Percentiles rank a stretch among this genome's conserved stretches.
Evolutionary conservation across 2,329 filamentous ascomycete genomes (phyloP).

Genomic region (Colletotrichum filicis): DNA sequence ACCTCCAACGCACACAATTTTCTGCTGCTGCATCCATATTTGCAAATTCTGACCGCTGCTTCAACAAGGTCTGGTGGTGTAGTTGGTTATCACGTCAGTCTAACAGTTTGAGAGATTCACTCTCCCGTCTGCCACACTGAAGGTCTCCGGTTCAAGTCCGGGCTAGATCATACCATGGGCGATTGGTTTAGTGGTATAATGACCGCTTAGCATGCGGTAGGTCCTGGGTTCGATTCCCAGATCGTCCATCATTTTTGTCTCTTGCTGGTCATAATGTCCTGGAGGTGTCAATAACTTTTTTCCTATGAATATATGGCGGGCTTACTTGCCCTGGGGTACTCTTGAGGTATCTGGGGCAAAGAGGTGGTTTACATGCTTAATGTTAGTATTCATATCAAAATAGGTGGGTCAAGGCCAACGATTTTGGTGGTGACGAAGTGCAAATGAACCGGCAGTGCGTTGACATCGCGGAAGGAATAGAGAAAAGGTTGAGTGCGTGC

Average conservation of each 20-base stretch:
- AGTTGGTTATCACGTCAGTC: conserved; percentile 62
- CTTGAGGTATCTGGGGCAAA: no score
- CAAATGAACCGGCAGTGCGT: rapidly evolving
- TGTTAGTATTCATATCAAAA: no score
- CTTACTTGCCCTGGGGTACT: no score
- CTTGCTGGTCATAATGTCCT: no score
- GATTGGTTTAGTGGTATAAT: conserved; percentile 18
- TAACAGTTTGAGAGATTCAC: conserved; percentile 45
- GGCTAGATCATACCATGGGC: conserved; percentile 22
- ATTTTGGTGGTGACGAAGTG: no score
- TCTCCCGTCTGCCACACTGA: conserved; percentile 15
- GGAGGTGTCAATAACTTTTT: no score
- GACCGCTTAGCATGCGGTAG: conserved; percentile 17
- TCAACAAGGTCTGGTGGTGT: conserved; percentile 21
- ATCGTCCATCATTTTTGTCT: background rate
- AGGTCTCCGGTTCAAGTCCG: conserved; percentile 36
- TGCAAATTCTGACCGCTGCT: rapidly evolving
- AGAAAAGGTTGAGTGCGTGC: no score
- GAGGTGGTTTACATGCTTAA: no score
- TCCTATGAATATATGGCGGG: no score
- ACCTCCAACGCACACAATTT: background rate
- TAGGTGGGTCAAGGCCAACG: no score
- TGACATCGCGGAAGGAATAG: no score
- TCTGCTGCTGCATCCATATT: background rate
- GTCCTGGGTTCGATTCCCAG: conserved; percentile 15